A percentile compares a stretch with the other conserved stretches of the same genome.
Evolutionary conservation across 352 stramenopile species (phyloP).

Genomic region (Blastocystis sp.): DNA sequence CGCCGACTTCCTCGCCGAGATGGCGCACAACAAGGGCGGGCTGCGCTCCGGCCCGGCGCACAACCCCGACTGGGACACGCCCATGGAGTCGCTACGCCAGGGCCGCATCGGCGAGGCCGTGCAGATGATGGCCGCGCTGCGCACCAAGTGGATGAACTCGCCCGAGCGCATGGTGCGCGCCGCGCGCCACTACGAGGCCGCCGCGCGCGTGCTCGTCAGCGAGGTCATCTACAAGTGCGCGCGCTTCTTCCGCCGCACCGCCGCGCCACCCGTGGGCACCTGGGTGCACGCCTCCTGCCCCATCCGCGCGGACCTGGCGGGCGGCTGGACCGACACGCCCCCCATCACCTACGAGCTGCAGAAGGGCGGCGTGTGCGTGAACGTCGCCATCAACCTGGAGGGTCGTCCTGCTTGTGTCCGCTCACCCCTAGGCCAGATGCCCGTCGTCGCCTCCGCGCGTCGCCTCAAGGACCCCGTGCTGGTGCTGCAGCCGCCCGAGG

Average conservation of each 20-base stretch:
- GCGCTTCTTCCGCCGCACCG: conserved; percentile 28
- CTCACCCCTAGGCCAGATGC: conserved; percentile 18
- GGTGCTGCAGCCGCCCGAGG: conserved; percentile 68
- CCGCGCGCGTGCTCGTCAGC: conserved; percentile 58
- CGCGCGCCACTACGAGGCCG: conserved; percentile 69
- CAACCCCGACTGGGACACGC: conserved; percentile 68
- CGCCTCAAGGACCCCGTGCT: conserved; percentile 62
- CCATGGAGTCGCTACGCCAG: conserved; percentile 32
- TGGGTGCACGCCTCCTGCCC: conserved; percentile 73
- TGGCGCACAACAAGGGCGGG: conserved; percentile 58
- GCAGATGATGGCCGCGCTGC: conserved; percentile 55
- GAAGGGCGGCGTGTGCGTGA: conserved; percentile 74
- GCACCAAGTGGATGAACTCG: conserved; percentile 44
- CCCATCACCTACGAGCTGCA: conserved; percentile 78
- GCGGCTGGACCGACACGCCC: conserved; percentile 81
- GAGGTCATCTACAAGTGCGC: conserved; percentile 69
- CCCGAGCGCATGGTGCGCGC: conserved; percentile 68
- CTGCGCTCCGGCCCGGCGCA: conserved; percentile 52
- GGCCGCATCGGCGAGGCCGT: conserved; percentile 56
- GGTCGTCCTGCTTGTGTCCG: background rate
- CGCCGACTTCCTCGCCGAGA: conserved; percentile 66
- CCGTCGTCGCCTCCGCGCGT: conserved; percentile 50
- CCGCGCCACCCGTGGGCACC: conserved; percentile 44
- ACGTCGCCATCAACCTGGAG: conserved; percentile 71
- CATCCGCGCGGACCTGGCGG: conserved; percentile 77